Evolutionary conservation across 257 asterid species (phyloP).

Genomic region (Eucommia ulmoides): DNA sequence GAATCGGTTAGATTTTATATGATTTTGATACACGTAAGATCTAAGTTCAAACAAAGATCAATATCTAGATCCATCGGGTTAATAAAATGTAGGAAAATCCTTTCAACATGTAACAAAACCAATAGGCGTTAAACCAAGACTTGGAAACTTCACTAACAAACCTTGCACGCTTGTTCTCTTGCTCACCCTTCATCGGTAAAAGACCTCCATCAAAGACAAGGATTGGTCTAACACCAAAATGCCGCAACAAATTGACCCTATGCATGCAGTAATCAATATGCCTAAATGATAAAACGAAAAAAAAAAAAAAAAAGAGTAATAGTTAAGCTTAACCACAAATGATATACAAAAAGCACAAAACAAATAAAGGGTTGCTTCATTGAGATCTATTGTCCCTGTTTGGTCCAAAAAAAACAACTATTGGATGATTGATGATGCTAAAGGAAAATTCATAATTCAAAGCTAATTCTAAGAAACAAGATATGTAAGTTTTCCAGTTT

Average conservation of each 20-base stretch:
- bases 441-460: too few relatives aligned
- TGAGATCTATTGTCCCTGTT: not conserved
- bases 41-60: constrained; percentile 1
- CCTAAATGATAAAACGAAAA: constrained; percentile 28
- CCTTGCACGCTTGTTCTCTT: constrained; percentile 90
- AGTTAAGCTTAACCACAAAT: constrained; percentile 37
- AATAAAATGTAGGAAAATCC: constrained; percentile 1
- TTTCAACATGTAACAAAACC: constrained; percentile 3
- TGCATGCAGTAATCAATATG: constrained; percentile 93
- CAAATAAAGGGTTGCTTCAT: not conserved
- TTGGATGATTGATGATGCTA: too few relatives aligned
- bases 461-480: too few relatives aligned
- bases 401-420: not conserved
- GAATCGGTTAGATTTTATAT: too few relatives aligned
- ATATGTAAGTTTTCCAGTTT: too few relatives aligned
- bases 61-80: not conserved
- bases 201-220: constrained; percentile 95
- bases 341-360: not conserved
- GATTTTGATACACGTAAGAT: too few relatives aligned
- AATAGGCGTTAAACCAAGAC: constrained; percentile 5
- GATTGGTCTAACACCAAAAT: constrained; percentile 72
- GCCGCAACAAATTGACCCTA: constrained; percentile 82
- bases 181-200: constrained; percentile 85
- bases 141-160: constrained; percentile 9
- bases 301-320: constrained; percentile 34